Base-by-base conservation (phyloP, 768 basidiomycete genomes). In the Porphyrellus cyaneotinctus region DNA sequence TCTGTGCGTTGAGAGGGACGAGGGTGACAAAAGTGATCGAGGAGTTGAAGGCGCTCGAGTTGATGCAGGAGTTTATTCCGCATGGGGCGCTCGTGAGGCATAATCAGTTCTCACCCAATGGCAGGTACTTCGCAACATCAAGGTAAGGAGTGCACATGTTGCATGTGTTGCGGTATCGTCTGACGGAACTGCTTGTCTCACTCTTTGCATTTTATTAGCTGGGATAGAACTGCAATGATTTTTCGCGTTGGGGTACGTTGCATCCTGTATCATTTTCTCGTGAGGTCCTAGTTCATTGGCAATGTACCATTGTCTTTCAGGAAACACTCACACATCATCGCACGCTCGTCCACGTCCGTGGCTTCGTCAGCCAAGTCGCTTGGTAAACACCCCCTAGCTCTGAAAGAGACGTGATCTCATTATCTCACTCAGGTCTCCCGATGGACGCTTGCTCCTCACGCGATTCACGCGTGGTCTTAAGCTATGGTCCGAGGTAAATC, bases 101-200 rank as follows among this genome's bases (percentile, higher is more conserved):
- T 47, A 53, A 82, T 31, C 75, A 81, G 56, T 81, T 81, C 65
- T 81, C 80, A 17, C 80, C 79, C 6, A 75, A 77, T 47, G 80
- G 79, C n/a, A 74, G 71, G 58, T 79, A 73, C 51, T 59, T 81
- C 47, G 79, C 80, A 15, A 81, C 81, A 4, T 74, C 80, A n/a
- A 79, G 79, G 71, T 78, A 47, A 10, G 68, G 67, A 31, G 14
- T 13, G 7, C 37, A 17, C 12, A 7, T 2, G 20, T 38, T 11
- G 20, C 22, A n/a, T 15, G 18, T 26, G 31, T 31, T 26, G 18
- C 15, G 23, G 15, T 22, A 41, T 15, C 15, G 1, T 23, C 47
- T 56, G 15, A 58, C 22, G 15, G 17, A 32, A 18, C 14, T 7
- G 0, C 3, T 31, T 14, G 2, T n/a, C 13, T 24, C 12, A 1